These are phyloP conservation scores for Solanum sitiens DNA, from an alignment of 257 asterid genomes.

Conservation along the genomic window DNA sequence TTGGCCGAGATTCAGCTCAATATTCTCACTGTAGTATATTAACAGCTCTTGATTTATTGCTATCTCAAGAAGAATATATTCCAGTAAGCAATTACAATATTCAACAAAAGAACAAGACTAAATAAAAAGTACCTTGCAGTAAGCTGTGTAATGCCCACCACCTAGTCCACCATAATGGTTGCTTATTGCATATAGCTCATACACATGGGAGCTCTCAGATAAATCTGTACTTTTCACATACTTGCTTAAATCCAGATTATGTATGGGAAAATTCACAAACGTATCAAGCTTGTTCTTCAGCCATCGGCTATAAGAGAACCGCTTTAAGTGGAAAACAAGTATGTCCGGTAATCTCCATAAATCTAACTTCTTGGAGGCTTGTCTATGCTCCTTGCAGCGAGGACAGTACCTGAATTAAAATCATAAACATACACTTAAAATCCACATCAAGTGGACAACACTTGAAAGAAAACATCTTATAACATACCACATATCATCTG, in stretches of 20 bases:
- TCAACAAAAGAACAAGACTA: neutral
- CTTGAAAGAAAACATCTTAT: neutral
- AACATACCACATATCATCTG: constrained; percentile 94
- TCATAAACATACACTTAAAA: neutral
- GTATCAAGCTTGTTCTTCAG: constrained; percentile 89
- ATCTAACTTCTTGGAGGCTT: constrained; percentile 90
- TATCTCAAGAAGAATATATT: neutral
- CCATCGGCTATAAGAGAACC: constrained; percentile 89
- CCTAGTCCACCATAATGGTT: constrained; percentile 98
- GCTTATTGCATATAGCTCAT: constrained; percentile 87
- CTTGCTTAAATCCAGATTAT: constrained; percentile 69
- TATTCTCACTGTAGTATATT: neutral
- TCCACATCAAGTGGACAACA: neutral
- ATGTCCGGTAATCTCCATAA: constrained; percentile 90
- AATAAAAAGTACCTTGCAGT: constrained; percentile 61
- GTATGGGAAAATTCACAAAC: constrained; percentile 77
- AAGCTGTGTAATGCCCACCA: constrained; percentile 94
- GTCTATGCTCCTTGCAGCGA: constrained; percentile 83
- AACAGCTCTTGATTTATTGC: neutral
- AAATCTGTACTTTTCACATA: constrained; percentile 56
- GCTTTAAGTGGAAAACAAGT: constrained; percentile 80
- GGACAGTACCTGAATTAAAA: constrained; percentile 80
- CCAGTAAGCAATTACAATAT: neutral
- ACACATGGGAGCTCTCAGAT: constrained; percentile 50
- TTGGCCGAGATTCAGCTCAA: neutral